Base-by-base conservation (phyloP, 768 basidiomycete species). In the Tulasnella sp. region DNA sequence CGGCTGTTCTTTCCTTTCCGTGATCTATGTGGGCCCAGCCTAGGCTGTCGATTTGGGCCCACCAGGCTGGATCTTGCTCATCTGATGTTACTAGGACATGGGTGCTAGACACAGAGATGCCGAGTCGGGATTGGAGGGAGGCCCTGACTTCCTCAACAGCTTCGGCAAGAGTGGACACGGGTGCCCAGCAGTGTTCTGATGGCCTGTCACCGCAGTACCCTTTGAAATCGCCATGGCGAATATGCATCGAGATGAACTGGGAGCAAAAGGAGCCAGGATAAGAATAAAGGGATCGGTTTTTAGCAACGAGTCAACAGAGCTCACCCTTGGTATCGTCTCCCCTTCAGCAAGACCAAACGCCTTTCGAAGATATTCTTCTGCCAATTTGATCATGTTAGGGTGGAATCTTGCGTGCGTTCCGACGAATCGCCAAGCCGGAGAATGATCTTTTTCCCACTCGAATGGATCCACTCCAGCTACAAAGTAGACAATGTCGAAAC, bases 401-500 rank as follows among this genome's bases (percentile, higher is more conserved):
- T 45, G 69, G 39, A 74, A 77, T 17, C 40, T 25, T 17, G 69
- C 31, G 19, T 77, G 67, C 37, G n/a, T 34, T 22, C 77, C 77
- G 6, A 77, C 70, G 15, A 54, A 67, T 3, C 31, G n/a, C 77
- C 77, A 77, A 9, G 64, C 52, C 14, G 77, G 77, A 40, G 22
- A n/a, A 25, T 67, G 74, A 36, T 68, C 58, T 29, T 58, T 15
- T 8, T 67, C 37, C 77, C 77, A 77, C 22, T 74, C 54, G 36
- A 34, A 72, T 5, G 36, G n/a, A 6, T 54, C 15, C n/a, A 7
- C 19, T 11, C 22, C 72, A 31, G 37, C 39, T 6, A 67, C 67
- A 37, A 67, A 77, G 67, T 72, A 77, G 15, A 77, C 34, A 11
- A 19, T 74, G 34, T 77, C 77, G 40, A 74, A 74, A 45, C 77